Percentiles rank a stretch among this genome's conserved stretches.
Conservation (phyloP, 768 basidiomycete species). For the Mycena haematopus region DNA sequence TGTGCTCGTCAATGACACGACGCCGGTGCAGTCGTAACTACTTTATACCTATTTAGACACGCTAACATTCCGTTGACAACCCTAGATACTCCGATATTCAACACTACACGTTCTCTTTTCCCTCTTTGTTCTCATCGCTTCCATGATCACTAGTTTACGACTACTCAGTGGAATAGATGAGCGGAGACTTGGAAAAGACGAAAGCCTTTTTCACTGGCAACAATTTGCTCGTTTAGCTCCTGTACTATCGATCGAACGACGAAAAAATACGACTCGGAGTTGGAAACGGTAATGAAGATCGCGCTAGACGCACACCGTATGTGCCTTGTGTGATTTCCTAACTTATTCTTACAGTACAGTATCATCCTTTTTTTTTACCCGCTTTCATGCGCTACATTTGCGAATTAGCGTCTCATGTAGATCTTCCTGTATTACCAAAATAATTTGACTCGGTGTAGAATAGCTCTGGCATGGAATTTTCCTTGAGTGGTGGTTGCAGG, state of each 20-base stretch:
- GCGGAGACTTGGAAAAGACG: background rate
- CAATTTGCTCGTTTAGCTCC: background rate
- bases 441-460: too few relatives aligned
- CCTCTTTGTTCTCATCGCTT: conserved; percentile 3
- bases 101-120: conserved; percentile 10
- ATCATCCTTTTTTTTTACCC: background rate
- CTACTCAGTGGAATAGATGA: background rate
- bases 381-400: background rate
- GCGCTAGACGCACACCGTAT: background rate
- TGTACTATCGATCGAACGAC: background rate
- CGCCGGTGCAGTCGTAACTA: conserved; percentile 18
- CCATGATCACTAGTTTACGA: conserved; percentile 9
- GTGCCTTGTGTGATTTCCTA: background rate
- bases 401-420: too few relatives aligned
- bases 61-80: background rate
- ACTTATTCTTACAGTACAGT: background rate
- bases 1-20: conserved; percentile 31
- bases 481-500: too few relatives aligned
- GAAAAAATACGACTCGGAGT: background rate
- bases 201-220: background rate
- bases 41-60: conserved; percentile 12
- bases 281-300: background rate
- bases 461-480: too few relatives aligned
- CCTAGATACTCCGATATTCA: conserved; percentile 4
- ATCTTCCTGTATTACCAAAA: too few relatives aligned